These are phyloP conservation scores for Sporisorium exsertum DNA, from an alignment of 1,284 basidiomycete genomes.

Conservation along the genomic window DNA sequence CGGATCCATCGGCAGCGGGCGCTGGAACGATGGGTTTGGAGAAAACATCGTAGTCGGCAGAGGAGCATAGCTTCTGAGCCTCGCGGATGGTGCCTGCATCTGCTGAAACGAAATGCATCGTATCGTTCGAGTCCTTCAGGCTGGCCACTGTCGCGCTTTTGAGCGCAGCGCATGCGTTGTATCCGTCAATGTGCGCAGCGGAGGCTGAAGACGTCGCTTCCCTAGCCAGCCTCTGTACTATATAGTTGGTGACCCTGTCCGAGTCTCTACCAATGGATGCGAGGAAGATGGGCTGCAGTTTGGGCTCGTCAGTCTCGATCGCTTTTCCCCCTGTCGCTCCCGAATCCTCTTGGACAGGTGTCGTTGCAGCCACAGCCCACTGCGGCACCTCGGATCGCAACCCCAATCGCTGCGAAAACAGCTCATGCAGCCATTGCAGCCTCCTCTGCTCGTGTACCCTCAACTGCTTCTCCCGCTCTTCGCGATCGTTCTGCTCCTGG, in stretches of 20 bases:
- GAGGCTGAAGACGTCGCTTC: constrained; percentile 8
- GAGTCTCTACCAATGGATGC: constrained; percentile 19
- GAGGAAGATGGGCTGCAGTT: constrained; percentile 38
- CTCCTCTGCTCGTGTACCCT: constrained; percentile 32
- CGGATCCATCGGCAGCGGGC: not conserved
- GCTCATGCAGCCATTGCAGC: constrained; percentile 36
- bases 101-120: constrained; percentile 74
- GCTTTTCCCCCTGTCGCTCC: constrained; percentile 10
- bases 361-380: constrained; percentile 16
- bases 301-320: constrained; percentile 35
- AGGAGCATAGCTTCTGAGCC: constrained; percentile 24
- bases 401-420: constrained; percentile 26
- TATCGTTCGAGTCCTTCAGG: constrained; percentile 73
- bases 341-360: not conserved
- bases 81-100: constrained; percentile 10
- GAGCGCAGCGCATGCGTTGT: constrained; percentile 12
- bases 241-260: not conserved
- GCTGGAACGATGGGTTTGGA: constrained; percentile 29
- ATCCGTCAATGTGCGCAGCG: constrained; percentile 16
- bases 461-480: constrained; percentile 26
- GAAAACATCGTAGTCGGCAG: constrained; percentile 47
- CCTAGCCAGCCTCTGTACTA: constrained; percentile 17
- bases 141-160: constrained; percentile 20
- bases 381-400: constrained; percentile 41
- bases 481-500: constrained; percentile 18